These are phyloP conservation scores for sorghum (Sorghum bicolor) DNA, from an alignment of 176 grass and related monocot species.

Conservation along the genomic window DNA sequence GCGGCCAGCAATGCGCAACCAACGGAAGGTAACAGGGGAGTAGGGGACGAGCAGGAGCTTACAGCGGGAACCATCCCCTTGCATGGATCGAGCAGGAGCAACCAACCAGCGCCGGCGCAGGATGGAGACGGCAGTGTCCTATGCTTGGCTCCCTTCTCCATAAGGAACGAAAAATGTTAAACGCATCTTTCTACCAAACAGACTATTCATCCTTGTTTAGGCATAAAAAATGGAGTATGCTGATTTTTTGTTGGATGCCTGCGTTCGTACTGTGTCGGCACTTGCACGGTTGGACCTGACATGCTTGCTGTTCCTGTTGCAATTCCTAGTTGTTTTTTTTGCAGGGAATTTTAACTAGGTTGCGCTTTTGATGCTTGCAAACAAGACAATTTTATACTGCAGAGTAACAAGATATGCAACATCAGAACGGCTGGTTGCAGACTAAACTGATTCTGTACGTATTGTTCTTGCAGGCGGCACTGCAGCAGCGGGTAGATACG, in stretches of 20 bases:
- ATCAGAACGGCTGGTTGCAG: background rate
- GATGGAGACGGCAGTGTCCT: slow-evolving; percentile 32
- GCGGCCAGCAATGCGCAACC: background rate
- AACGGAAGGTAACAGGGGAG: slow-evolving; percentile 16
- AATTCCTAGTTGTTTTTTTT: background rate
- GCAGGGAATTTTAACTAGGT: background rate
- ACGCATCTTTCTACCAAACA: slow-evolving; percentile 26
- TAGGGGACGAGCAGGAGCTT: slow-evolving; percentile 14
- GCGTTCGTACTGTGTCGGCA: background rate
- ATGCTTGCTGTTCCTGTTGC: background rate
- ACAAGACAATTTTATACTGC: background rate
- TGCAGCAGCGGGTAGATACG: background rate
- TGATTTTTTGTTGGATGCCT: background rate
- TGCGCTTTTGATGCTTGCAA: background rate
- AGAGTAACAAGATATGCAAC: background rate
- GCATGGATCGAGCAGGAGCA: background rate
- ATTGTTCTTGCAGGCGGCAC: slow-evolving; percentile 8
- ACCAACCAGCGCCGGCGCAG: slow-evolving; percentile 11
- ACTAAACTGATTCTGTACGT: background rate
- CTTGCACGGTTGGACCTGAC: background rate
- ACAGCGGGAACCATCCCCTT: slow-evolving; percentile 20
- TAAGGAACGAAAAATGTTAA: slow-evolving; percentile 11
- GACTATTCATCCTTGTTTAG: slow-evolving; percentile 17
- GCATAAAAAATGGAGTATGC: background rate
- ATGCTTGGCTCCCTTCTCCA: slow-evolving; percentile 32